phyloP scores from a whole-genome alignment of 306 rosid genomes.

The Fragaria vesca region DNA sequence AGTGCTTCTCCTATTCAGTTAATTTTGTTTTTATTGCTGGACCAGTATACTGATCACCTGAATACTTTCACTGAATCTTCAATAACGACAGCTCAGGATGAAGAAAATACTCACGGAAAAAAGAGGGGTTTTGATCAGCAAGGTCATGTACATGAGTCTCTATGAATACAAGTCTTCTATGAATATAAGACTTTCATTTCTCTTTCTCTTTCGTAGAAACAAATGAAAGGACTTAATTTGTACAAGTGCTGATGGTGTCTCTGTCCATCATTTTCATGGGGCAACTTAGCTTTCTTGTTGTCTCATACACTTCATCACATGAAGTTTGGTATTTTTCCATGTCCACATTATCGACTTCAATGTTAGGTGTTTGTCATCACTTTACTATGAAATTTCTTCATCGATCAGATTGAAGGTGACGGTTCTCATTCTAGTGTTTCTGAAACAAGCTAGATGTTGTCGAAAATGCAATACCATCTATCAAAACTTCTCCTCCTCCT shows the following conservation, averaged over 20 bases:
- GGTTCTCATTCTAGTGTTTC: too few relatives aligned
- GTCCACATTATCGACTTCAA: not conserved
- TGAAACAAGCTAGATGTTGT: too few relatives aligned
- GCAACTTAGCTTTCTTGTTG: not conserved
- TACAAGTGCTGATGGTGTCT: not conserved
- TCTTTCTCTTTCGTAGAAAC: not conserved
- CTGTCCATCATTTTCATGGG: not conserved
- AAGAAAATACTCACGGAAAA: too few relatives aligned
- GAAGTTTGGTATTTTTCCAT: not conserved
- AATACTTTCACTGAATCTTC: conserved; percentile 30
- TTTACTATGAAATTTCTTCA: not conserved
- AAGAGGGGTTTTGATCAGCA: too few relatives aligned
- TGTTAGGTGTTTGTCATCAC: not conserved
- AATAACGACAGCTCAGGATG: not conserved
- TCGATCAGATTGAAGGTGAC: too few relatives aligned
- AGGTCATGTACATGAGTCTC: too few relatives aligned
- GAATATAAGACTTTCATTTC: too few relatives aligned
- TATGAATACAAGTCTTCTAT: too few relatives aligned
- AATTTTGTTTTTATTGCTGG: conserved; percentile 14
- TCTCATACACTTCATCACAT: not conserved
- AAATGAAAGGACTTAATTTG: not conserved
- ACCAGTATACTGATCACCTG: conserved; percentile 6
- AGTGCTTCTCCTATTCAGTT: not conserved
- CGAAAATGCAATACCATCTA: not conserved
- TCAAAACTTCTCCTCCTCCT: conserved; percentile 16